phyloP scores from a whole-genome alignment of 2,329 filamentous ascomycete species.

The Stenocarpella maydis region DNA sequence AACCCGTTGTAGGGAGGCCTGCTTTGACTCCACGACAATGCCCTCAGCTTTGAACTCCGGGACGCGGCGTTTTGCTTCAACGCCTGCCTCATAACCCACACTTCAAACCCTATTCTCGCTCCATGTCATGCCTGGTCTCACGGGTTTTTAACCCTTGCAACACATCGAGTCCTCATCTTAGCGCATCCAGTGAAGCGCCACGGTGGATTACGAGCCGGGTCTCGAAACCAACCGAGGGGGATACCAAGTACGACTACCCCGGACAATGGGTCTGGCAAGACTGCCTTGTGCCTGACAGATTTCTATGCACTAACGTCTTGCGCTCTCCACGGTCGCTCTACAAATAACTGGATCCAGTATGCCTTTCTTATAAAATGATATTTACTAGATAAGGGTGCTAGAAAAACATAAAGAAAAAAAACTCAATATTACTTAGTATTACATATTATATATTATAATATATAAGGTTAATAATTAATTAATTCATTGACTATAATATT shows the following conservation, averaged over 20 bases:
- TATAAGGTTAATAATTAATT: too few species aligned
- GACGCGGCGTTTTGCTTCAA: background rate
- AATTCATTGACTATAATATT: too few species aligned
- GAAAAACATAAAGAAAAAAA: too few species aligned
- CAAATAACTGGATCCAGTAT: too few species aligned
- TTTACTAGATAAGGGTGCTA: too few species aligned
- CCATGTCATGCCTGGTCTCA: background rate
- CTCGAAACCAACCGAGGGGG: conserved; percentile 26
- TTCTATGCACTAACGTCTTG: too few species aligned
- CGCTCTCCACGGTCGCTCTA: conserved; percentile 8
- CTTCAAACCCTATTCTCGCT: background rate
- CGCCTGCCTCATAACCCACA: background rate
- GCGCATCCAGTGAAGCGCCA: conserved; percentile 13
- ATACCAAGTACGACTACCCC: background rate
- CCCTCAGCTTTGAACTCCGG: background rate
- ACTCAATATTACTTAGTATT: too few species aligned
- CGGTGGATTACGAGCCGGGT: conserved; percentile 20
- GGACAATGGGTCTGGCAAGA: background rate
- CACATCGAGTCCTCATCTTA: conserved; percentile 11
- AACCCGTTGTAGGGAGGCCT: conserved; percentile 5
- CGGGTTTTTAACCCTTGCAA: background rate
- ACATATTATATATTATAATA: too few species aligned
- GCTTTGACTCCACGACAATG: background rate
- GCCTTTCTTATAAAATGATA: too few species aligned
- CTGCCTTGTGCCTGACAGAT: too few species aligned